Percentiles rank a stretch among this genome's conserved stretches.
phyloP scores from a whole-genome alignment of 148 eudicot species.

The Chenopodium formosanum region DNA sequence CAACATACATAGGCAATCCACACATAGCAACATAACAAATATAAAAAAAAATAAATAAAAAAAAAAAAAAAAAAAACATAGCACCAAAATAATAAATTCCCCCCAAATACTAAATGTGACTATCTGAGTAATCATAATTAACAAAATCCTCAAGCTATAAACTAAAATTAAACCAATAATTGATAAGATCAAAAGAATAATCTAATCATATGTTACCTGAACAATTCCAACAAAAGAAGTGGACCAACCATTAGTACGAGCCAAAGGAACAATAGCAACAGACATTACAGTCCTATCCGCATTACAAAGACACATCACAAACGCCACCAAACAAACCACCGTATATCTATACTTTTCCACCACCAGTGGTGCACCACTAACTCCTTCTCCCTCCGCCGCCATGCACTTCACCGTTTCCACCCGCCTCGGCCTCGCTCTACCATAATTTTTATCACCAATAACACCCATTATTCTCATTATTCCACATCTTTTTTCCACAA shows the following conservation, averaged over 20 bases:
- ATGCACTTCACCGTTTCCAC: constrained; percentile 14
- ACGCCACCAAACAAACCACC: constrained; percentile 78
- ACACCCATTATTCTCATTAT: neutral
- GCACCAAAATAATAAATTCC: no score
- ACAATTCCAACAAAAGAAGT: constrained; percentile 85
- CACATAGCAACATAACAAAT: no score
- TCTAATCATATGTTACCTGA: constrained; percentile 44
- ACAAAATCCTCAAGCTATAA: no score
- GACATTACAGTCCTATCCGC: constrained; percentile 93
- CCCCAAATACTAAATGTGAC: no score
- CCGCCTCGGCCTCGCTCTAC: neutral
- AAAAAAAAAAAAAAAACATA: no score
- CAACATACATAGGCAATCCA: no score
- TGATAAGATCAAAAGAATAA: no score
- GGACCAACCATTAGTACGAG: constrained; percentile 69
- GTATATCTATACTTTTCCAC: constrained; percentile 63
- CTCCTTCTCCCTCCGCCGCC: constrained; percentile 6
- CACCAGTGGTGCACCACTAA: constrained; percentile 36
- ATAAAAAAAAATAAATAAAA: no score
- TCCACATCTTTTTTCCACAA: no score
- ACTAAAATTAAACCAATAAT: no score
- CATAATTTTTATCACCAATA: neutral
- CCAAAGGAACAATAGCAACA: constrained; percentile 79
- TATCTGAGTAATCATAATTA: no score
- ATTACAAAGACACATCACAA: constrained; percentile 80